Evolutionary conservation across 495 filamentous ascomycete species (phyloP).

Genomic region (Platismatia glauca): DNA sequence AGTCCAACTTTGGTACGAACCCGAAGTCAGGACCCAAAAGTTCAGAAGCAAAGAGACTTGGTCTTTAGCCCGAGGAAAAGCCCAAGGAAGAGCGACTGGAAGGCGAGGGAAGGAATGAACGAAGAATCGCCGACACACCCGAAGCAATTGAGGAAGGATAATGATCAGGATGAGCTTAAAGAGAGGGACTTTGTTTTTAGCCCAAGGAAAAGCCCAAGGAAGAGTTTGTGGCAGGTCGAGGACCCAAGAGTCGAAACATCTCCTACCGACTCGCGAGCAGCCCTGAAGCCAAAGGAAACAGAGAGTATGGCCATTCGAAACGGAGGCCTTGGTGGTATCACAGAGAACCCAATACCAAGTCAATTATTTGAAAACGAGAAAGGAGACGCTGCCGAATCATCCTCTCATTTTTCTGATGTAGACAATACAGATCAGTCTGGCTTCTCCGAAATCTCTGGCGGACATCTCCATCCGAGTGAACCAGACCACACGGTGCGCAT

Average conservation of each 20-base stretch:
- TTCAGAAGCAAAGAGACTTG: slow-evolving; percentile 34
- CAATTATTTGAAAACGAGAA: neutral
- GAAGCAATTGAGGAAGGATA: neutral
- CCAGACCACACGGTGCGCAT: neutral
- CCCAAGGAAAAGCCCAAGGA: slow-evolving; percentile 31
- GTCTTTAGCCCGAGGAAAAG: slow-evolving; percentile 41
- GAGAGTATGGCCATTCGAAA: neutral
- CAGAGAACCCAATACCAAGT: neutral
- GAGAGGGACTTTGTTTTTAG: slow-evolving; percentile 32
- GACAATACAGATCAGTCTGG: slow-evolving; percentile 3
- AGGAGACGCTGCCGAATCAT: neutral
- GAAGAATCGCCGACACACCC: neutral
- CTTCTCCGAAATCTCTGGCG: slow-evolving; percentile 10
- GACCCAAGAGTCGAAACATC: neutral
- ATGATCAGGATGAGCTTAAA: neutral
- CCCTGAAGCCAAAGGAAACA: neutral
- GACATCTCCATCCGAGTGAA: neutral
- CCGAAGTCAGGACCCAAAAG: neutral
- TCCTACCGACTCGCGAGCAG: neutral
- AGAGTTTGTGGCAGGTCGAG: slow-evolving; percentile 2
- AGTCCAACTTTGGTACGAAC: slow-evolving; percentile 2
- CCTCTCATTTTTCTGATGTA: neutral
- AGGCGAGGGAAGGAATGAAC: neutral
- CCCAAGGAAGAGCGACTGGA: slow-evolving; percentile 13
- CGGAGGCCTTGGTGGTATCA: neutral